Evolutionary conservation across 805 yeast species (phyloP).

Genomic region (Starmerella tilneyi): DNA sequence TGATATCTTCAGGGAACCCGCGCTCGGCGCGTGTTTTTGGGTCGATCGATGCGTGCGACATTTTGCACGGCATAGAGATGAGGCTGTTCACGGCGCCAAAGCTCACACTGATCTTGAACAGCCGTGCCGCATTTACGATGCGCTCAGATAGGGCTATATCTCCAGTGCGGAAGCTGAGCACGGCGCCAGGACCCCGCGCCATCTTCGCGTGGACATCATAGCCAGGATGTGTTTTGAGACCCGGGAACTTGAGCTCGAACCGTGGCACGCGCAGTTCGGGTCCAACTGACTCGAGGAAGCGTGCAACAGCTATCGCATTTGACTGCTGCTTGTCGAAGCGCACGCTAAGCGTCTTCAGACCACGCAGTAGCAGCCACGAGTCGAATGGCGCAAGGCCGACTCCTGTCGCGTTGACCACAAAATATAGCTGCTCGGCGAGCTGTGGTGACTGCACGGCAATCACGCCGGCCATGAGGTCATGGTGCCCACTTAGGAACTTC

Average conservation of each 20-base stretch:
- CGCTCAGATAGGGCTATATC: constrained; percentile 51
- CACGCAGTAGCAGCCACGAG: constrained; percentile 79
- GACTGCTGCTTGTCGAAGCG: constrained; percentile 80
- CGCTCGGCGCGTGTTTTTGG: constrained; percentile 77
- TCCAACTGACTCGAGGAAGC: constrained; percentile 56
- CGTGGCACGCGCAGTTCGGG: constrained; percentile 13
- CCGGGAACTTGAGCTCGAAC: constrained; percentile 76
- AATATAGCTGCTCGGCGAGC: constrained; percentile 60
- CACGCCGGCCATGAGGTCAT: constrained; percentile 93
- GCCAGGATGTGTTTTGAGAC: constrained; percentile 71
- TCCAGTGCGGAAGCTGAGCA: constrained; percentile 81
- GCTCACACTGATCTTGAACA: constrained; percentile 83
- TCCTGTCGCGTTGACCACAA: constrained; percentile 80
- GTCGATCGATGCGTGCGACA: constrained; percentile 97
- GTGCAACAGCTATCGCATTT: constrained; percentile 66
- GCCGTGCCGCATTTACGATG: constrained; percentile 62
- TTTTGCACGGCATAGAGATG: constrained; percentile 85
- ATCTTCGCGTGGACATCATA: constrained; percentile 65
- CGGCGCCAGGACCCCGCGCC: constrained; percentile 83
- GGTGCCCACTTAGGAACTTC: constrained; percentile 87
- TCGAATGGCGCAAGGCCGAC: constrained; percentile 89
- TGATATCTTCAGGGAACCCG: constrained; percentile 83
- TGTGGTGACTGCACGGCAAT: constrained; percentile 57
- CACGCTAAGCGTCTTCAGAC: constrained; percentile 76
- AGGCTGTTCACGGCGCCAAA: constrained; percentile 91